Base-by-base conservation (phyloP, 2,329 filamentous ascomycete genomes). In the Trichoderma arundinaceum region DNA sequence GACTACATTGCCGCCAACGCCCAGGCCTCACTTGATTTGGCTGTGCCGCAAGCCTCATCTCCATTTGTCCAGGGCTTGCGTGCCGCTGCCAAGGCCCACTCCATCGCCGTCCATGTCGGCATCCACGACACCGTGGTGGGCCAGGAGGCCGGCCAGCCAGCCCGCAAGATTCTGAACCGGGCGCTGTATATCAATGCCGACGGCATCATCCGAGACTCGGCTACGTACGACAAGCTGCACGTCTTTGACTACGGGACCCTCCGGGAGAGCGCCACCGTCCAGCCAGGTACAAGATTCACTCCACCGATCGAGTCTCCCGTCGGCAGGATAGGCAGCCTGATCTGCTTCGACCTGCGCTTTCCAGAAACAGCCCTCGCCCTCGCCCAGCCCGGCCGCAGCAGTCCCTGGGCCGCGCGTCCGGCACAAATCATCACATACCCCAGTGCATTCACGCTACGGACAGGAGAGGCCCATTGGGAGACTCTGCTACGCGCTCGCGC, bases 321-420 rank as follows among this genome's bases (percentile, higher is more conserved):
- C 10, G 94, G 94, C 13, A 87, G 86, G 41, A 83, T 97, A 19
- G 94, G 92, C 19, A 83, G 90, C 68, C 83, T 90, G 62, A 96
- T 97, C 68, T 97, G 94, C 79, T 97, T 97, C 76, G 94, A 97
- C 79, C 78, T 97, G 68, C 87, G 93, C 1, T 96, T 95, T 74
- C 87, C 92, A 0, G 92, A 96, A 74, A 85, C 90, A 8, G 86
- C 87, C 0, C 77, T 95, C 9, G 83, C 87, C 1, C 83, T 96
- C 17, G 85, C 86, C 7, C 79, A 80, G 64, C 78, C 79, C 0
- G 72, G 72, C 1, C 63, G 74, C 6, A 46, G 46, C 10, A 78
- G 72, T 49, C 65, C 69, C 4, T 81, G 74, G 74, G 69, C 56
- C 41, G 65, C 62, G 22, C 70, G 66, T 33, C 79, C 77, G 4